Base-by-base conservation (phyloP, 23 red algal genomes). In the Pyropia haitanensis region DNA sequence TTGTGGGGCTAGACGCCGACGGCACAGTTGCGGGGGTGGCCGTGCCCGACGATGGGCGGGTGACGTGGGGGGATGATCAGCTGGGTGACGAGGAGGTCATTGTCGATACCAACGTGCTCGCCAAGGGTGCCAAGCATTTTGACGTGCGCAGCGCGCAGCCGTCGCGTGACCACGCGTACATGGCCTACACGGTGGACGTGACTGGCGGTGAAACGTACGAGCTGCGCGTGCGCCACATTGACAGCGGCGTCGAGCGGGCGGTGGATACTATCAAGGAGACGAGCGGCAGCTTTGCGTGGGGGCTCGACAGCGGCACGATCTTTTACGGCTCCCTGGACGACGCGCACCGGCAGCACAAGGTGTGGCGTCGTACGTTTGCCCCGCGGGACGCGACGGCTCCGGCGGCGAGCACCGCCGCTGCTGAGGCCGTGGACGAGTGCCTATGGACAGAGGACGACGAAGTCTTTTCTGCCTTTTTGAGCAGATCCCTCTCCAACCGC, bases 131-230 rank as follows among this genome's bases (percentile, higher is more conserved):
- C 24, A 78, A 76, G 64, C 70, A 92, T 32, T 92, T 61, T 80
- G 51, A 55, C 60, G 65, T 92, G 2, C 48, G 31, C 39, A 32
- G 26, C 16, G 20, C 33, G 44, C 28, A 76, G 46, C 59, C 76
- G 9, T 70, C 60, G 71, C 78, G 79, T 16, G 74, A 85, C 59
- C 70, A 77, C 34, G 56, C 68, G 25, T 48, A 76, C 21, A 18
- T 92, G 31, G 88, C 88, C 15, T 92, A 85, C 51, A 59, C 61
- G 10, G 69, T 85, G 17, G 88, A 92, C 52, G 63, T 75, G 26
- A 70, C 61, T 9, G 88, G 88, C 19, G 71, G 75, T 30, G 88
- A 92, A 72, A 92, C 79, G 17, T 92, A 77, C 64, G 70, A 83
- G 16, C 44, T 92, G 30, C 58, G 65, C 59, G 75, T 92, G 46